A percentile compares a stretch with the other conserved stretches of the same genome.
These are phyloP conservation scores for Dillenia turbinata DNA, from an alignment of 164 flowering plant genomes.

Conservation along the genomic window DNA sequence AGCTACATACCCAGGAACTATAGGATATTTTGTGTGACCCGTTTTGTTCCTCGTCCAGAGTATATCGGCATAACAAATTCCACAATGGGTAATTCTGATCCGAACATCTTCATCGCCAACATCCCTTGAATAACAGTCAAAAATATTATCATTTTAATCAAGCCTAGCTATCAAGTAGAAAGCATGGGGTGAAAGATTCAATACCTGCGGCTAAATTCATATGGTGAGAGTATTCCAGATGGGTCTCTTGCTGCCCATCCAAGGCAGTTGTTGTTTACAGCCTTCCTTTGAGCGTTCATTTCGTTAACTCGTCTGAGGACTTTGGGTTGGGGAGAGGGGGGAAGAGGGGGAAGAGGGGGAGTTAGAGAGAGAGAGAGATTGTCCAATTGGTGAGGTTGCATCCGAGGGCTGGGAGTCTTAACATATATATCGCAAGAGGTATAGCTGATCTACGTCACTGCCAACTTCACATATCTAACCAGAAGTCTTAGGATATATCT, in stretches of 20 bases:
- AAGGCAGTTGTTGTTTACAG: conserved; percentile 31
- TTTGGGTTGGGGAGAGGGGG: too few species aligned
- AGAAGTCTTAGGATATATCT: too few species aligned
- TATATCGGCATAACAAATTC: conserved; percentile 78
- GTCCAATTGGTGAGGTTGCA: too few species aligned
- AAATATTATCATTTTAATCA: neutral
- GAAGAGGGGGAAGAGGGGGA: too few species aligned
- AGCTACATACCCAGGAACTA: too few species aligned
- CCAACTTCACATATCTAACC: too few species aligned
- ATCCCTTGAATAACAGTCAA: conserved; percentile 23
- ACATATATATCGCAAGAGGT: too few species aligned
- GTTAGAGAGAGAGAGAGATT: too few species aligned
- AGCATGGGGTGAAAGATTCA: too few species aligned
- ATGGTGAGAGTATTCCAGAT: conserved; percentile 69
- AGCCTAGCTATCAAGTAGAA: neutral
- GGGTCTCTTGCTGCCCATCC: conserved; percentile 81
- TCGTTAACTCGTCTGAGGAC: too few species aligned
- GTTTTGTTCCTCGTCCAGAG: conserved; percentile 45
- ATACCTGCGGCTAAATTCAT: conserved; percentile 64
- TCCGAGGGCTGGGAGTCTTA: too few species aligned
- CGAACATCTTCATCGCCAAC: conserved; percentile 53
- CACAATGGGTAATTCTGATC: conserved; percentile 68
- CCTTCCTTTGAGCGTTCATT: neutral
- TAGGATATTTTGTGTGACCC: conserved; percentile 52
- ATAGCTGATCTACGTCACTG: too few species aligned